Conservation (phyloP, 768 basidiomycete species). For the Sistotremastrum suecicum region DNA sequence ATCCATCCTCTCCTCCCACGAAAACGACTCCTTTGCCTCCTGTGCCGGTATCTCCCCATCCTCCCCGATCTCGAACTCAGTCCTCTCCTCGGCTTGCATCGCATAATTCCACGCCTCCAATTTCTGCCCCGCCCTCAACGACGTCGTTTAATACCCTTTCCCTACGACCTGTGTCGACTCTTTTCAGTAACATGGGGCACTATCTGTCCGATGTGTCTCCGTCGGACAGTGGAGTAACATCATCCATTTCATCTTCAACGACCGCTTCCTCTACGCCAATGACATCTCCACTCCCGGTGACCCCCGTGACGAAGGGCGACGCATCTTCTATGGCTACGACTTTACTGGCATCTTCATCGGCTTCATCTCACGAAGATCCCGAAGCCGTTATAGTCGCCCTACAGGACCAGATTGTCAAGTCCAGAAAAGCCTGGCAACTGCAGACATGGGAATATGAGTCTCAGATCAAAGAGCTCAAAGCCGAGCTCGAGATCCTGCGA, state of each 20-base stretch:
- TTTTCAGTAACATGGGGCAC: conserved; percentile 37
- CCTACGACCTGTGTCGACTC: conserved; percentile 60
- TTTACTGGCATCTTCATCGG: conserved; percentile 4
- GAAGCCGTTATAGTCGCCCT: conserved; percentile 33
- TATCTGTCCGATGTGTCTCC: background rate
- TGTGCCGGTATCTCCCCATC: conserved; percentile 4
- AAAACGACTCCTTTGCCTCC: conserved; percentile 11
- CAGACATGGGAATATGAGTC: conserved; percentile 66
- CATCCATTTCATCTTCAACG: too few relatives aligned
- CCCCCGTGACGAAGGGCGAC: conserved; percentile 16
- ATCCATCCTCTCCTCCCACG: conserved; percentile 2
- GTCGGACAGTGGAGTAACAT: background rate
- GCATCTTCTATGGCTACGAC: background rate
- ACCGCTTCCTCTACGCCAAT: too few relatives aligned
- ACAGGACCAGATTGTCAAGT: conserved; percentile 43
- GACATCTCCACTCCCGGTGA: conserved; percentile 9
- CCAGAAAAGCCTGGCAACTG: conserved; percentile 54
- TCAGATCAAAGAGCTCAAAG: conserved; percentile 56
- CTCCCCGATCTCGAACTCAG: conserved; percentile 4
- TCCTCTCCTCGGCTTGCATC: conserved; percentile 10
- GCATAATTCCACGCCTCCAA: conserved; percentile 18
- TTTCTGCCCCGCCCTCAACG: conserved; percentile 53
- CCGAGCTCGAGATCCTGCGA: conserved; percentile 48
- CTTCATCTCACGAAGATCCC: conserved; percentile 24
- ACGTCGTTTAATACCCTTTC: conserved; percentile 52